These are phyloP conservation scores for Tinospora cordifolia DNA, from an alignment of 164 flowering plant genomes.

Conservation along the genomic window DNA sequence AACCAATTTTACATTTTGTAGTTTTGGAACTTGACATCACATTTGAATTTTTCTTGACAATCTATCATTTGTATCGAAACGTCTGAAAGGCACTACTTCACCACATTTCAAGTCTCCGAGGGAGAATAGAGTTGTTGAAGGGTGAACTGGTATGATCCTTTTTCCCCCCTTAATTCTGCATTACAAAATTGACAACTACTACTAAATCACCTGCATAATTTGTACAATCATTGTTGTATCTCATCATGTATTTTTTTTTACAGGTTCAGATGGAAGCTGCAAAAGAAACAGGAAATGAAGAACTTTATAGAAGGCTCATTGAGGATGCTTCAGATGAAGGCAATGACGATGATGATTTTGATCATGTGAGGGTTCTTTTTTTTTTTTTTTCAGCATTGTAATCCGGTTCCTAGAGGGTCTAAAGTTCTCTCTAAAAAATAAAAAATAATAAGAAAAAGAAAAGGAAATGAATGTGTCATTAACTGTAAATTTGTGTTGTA, in stretches of 20 bases:
- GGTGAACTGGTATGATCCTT: slow-evolving; percentile 46
- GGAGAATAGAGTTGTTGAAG: slow-evolving; percentile 50
- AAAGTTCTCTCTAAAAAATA: too few relatives aligned
- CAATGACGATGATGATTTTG: slow-evolving; percentile 34
- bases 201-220: neutral
- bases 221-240: neutral
- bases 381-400: neutral
- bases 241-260: neutral
- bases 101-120: slow-evolving; percentile 52
- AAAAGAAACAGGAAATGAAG: slow-evolving; percentile 31
- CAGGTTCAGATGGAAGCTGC: slow-evolving; percentile 44
- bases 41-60: neutral
- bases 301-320: slow-evolving; percentile 25
- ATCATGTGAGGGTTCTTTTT: slow-evolving; percentile 20
- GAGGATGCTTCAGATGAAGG: slow-evolving; percentile 20
- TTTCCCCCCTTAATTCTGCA: neutral
- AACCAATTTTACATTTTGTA: neutral
- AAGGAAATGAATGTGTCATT: neutral
- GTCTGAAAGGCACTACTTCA: slow-evolving; percentile 64
- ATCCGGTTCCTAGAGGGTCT: neutral
- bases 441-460: too few relatives aligned
- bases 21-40: neutral
- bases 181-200: neutral
- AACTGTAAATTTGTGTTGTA: neutral
- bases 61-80: neutral